These are phyloP conservation scores for Backusella circina DNA, from an alignment of 192 early-diverging fungal genomes.

Conservation along the genomic window DNA sequence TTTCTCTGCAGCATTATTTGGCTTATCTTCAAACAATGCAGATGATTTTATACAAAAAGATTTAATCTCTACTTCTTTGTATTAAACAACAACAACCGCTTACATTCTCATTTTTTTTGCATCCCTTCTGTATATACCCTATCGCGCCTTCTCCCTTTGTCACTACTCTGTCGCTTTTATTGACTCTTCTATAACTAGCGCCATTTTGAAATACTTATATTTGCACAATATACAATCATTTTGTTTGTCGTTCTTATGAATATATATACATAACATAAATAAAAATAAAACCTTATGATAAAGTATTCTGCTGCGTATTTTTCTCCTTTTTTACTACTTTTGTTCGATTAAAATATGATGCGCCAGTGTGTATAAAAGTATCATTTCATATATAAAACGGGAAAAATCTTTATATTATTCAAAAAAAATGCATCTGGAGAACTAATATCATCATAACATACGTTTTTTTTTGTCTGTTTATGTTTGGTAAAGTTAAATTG, in stretches of 20 bases:
- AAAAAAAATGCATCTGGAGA: not conserved
- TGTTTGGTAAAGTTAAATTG: not conserved
- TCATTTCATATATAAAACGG: not conserved
- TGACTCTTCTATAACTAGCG: not conserved
- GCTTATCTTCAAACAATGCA: constrained; percentile 3
- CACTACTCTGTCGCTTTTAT: not conserved
- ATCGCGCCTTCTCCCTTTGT: not conserved
- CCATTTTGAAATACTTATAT: not conserved
- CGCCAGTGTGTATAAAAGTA: not conserved
- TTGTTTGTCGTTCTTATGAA: not conserved
- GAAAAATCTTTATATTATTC: not conserved
- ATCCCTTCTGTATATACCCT: not conserved
- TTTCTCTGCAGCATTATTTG: not conserved
- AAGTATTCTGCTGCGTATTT: not conserved
- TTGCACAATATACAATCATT: not conserved
- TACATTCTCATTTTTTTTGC: not conserved
- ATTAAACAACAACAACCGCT: constrained; percentile 5
- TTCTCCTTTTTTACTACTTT: not conserved
- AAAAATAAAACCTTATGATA: not conserved
- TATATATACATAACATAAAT: not conserved
- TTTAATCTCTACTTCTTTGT: constrained; percentile 10
- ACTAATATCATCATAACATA: not conserved
- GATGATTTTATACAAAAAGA: constrained; percentile 25
- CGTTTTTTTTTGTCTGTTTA: not conserved
- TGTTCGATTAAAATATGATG: not conserved